Evolutionary conservation across 176 grass and related monocot species (phyloP).

Genomic region (Thinopyrum elongatum): DNA sequence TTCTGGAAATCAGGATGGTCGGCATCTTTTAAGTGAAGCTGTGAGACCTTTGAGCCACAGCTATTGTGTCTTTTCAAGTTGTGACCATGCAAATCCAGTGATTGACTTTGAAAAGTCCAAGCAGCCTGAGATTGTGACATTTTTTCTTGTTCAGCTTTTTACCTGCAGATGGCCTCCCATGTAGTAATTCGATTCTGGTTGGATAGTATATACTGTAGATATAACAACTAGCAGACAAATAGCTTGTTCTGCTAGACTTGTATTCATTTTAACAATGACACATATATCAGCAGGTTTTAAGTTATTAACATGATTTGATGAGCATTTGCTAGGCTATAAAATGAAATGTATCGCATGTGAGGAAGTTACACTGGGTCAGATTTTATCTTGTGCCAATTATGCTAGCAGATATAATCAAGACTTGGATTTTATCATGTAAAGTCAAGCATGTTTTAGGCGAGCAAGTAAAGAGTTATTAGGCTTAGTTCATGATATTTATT

Average conservation of each 20-base stretch:
- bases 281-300: neutral
- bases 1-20: neutral
- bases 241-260: neutral
- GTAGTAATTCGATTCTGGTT: neutral
- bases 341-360: neutral
- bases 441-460: neutral
- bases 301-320: neutral
- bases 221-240: neutral
- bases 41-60: neutral
- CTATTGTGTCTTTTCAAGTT: neutral
- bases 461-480: neutral
- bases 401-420: too few relatives aligned
- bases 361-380: neutral
- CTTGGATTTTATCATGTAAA: neutral
- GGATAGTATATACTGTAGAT: neutral
- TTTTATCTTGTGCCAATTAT: too few relatives aligned
- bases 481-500: neutral
- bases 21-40: neutral
- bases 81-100: neutral
- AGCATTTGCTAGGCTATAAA: neutral
- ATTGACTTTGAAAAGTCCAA: neutral
- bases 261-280: neutral
- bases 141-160: constrained; percentile 21
- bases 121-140: neutral
- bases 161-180: neutral